A percentile compares a stretch with the other conserved stretches of the same genome.
These are phyloP conservation scores for Elsinoe australis DNA, from an alignment of 2,329 filamentous ascomycete genomes.

Conservation along the genomic window DNA sequence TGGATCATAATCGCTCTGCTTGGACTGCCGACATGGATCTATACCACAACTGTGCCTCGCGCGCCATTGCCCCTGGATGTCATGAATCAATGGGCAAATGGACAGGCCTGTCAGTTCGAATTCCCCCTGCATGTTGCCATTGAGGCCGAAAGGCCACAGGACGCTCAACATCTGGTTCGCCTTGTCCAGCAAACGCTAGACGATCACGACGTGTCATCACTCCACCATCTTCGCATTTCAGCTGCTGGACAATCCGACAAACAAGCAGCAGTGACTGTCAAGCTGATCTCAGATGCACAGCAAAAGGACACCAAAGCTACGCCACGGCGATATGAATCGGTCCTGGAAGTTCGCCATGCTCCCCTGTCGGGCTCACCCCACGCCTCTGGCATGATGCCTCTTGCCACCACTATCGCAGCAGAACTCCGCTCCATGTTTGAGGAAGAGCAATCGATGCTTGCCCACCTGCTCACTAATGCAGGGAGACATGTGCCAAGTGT, in stretches of 20 bases:
- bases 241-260: slow-evolving; percentile 31
- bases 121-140: slow-evolving; percentile 80
- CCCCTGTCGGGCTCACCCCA: slow-evolving; percentile 57
- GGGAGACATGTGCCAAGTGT: slow-evolving; percentile 7
- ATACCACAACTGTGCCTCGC: slow-evolving; percentile 85
- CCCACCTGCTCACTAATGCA: slow-evolving; percentile 24
- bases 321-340: slow-evolving; percentile 60
- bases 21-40: slow-evolving; percentile 91
- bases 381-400: slow-evolving; percentile 47
- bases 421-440: slow-evolving; percentile 71
- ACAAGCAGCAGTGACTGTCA: slow-evolving; percentile 60
- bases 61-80: slow-evolving; percentile 72
- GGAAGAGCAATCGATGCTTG: slow-evolving; percentile 80
- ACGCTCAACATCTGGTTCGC: slow-evolving; percentile 65
- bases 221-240: slow-evolving; percentile 68
- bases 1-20: slow-evolving; percentile 79
- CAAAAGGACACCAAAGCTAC: slow-evolving; percentile 47
- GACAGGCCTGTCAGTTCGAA: slow-evolving; percentile 78
- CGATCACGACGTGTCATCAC: slow-evolving; percentile 75
- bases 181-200: slow-evolving; percentile 82
- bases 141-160: slow-evolving; percentile 58
- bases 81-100: slow-evolving; percentile 89
- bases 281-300: slow-evolving; percentile 57
- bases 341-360: slow-evolving; percentile 71
- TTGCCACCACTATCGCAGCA: slow-evolving; percentile 70